Evolutionary conservation across 352 stramenopile species (phyloP).

Genomic region (Globisporangium paddicum): DNA sequence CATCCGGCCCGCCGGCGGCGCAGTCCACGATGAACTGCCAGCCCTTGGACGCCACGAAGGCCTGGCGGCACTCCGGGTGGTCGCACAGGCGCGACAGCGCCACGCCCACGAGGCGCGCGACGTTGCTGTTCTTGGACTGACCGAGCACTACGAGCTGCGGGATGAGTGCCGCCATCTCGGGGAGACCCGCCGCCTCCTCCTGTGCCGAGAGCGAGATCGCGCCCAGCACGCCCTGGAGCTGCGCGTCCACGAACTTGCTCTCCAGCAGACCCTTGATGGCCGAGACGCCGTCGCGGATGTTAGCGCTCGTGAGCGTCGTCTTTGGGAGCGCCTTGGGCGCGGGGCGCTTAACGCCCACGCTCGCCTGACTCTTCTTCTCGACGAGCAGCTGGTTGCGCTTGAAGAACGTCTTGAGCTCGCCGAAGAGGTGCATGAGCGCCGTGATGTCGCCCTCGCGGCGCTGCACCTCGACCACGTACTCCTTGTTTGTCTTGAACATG

Average conservation of each 20-base stretch:
- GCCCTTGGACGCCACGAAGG: conserved; percentile 72
- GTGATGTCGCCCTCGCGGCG: conserved; percentile 78
- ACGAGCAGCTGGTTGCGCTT: conserved; percentile 66
- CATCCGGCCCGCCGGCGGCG: conserved; percentile 48
- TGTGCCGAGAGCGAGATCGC: conserved; percentile 71
- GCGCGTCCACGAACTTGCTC: conserved; percentile 71
- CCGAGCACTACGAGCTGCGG: conserved; percentile 61
- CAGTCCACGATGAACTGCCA: conserved; percentile 85
- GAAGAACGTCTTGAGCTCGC: conserved; percentile 73
- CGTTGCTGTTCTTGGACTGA: conserved; percentile 54
- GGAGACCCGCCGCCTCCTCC: conserved; percentile 42
- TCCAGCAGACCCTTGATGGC: conserved; percentile 66
- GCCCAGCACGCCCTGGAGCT: conserved; percentile 79
- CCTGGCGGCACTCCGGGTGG: conserved; percentile 78
- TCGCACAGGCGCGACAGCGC: conserved; percentile 77
- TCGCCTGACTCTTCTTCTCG: conserved; percentile 52
- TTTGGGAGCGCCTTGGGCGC: conserved; percentile 60
- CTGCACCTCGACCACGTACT: conserved; percentile 75
- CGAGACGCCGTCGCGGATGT: conserved; percentile 49
- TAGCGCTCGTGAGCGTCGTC: conserved; percentile 34
- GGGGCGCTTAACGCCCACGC: conserved; percentile 56
- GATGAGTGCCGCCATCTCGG: conserved; percentile 62
- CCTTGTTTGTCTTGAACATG: conserved; percentile 70
- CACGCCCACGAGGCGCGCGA: conserved; percentile 62
- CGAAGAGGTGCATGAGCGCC: conserved; percentile 73